Evolutionary conservation across 306 rosid species (phyloP).

Genomic region (Medicago ruthenica): DNA sequence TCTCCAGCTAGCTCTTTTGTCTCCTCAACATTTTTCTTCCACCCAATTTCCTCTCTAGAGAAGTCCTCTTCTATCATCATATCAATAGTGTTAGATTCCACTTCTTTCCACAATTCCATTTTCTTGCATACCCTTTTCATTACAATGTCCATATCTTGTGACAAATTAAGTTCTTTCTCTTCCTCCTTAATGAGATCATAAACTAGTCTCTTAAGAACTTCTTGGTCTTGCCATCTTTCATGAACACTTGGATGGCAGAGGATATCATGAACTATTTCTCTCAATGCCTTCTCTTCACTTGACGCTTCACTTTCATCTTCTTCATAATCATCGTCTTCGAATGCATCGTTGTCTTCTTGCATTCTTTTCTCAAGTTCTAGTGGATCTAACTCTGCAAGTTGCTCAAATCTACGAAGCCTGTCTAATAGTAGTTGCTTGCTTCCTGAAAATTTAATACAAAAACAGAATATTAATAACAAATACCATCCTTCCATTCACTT

Average conservation of each 20-base stretch:
- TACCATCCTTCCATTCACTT: not conserved
- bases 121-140: slow-evolving; percentile 58
- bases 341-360: slow-evolving; percentile 48
- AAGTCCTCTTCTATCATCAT: slow-evolving; percentile 85
- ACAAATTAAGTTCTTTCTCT: slow-evolving; percentile 34
- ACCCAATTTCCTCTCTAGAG: slow-evolving; percentile 52
- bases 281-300: slow-evolving; percentile 40
- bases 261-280: slow-evolving; percentile 51
- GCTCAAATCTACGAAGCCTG: slow-evolving; percentile 87
- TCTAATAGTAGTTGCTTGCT: slow-evolving; percentile 74
- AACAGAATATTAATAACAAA: not conserved
- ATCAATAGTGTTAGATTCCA: slow-evolving; percentile 75
- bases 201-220: slow-evolving; percentile 62
- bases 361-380: slow-evolving; percentile 77
- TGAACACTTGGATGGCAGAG: slow-evolving; percentile 40
- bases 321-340: slow-evolving; percentile 47
- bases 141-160: slow-evolving; percentile 48
- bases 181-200: slow-evolving; percentile 76
- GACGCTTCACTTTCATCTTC: slow-evolving; percentile 32
- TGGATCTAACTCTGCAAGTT: slow-evolving; percentile 81
- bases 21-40: slow-evolving; percentile 64
- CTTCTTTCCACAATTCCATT: slow-evolving; percentile 74
- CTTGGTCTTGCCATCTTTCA: slow-evolving; percentile 41
- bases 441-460: slow-evolving; percentile 57
- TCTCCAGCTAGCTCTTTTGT: slow-evolving; percentile 58